phyloP scores from a whole-genome alignment of 2,329 filamentous ascomycete genomes.

The Colletotrichum eleusines region DNA sequence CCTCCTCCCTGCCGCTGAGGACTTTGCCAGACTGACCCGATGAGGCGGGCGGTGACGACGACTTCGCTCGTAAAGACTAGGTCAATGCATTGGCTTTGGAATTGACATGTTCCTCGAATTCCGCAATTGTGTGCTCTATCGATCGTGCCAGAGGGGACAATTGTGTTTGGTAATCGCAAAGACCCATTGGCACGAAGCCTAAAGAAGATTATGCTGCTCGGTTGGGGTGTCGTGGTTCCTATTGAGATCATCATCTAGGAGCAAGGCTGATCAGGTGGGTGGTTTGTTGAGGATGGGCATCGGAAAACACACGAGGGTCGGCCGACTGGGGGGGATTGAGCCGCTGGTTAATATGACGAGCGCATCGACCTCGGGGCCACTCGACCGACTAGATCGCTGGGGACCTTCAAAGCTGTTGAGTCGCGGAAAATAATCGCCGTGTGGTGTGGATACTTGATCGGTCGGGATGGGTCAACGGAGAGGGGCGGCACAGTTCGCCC shows the following conservation, averaged over 20 bases:
- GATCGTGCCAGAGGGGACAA: background rate
- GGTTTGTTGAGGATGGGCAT: background rate
- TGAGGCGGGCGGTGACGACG: background rate
- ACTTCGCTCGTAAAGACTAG: background rate
- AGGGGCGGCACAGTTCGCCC: background rate
- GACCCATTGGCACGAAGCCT: background rate
- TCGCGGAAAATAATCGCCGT: conserved; percentile 4
- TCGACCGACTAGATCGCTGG: background rate
- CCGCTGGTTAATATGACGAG: background rate
- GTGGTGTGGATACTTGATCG: conserved; percentile 8
- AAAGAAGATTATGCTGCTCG: conserved; percentile 4
- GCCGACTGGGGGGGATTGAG: background rate
- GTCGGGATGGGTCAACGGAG: background rate
- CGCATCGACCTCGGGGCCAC: background rate
- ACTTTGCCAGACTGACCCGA: background rate
- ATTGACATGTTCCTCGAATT: background rate
- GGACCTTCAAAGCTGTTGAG: conserved; percentile 3
- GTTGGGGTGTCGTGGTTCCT: conserved; percentile 1
- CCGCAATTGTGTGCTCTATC: background rate
- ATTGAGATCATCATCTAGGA: background rate
- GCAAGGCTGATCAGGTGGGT: background rate
- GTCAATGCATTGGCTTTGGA: background rate
- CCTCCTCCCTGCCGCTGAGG: conserved; percentile 11
- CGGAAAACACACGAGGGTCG: background rate
- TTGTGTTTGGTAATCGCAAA: background rate